These are phyloP conservation scores for Talaromyces trachyspermus DNA, from an alignment of 495 filamentous ascomycete species.

Conservation along the genomic window DNA sequence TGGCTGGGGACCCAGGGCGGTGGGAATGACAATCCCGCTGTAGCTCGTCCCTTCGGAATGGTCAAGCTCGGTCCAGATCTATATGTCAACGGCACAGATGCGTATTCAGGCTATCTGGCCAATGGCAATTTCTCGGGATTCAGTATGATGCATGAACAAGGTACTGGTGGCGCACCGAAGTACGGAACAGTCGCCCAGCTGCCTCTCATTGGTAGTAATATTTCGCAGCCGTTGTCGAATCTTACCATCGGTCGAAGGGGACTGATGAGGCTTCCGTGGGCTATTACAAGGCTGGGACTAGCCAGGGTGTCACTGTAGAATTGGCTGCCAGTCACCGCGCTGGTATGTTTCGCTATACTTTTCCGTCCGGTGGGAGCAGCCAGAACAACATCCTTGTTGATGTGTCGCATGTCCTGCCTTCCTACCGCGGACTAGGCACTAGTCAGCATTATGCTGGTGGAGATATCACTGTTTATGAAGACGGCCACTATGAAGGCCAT, in stretches of 20 bases:
- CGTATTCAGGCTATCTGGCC: slow-evolving; percentile 58
- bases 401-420: slow-evolving; percentile 63
- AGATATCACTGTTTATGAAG: slow-evolving; percentile 41
- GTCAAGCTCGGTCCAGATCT: slow-evolving; percentile 65
- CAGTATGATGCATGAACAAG: slow-evolving; percentile 67
- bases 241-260: slow-evolving; percentile 41
- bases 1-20: slow-evolving; percentile 34
- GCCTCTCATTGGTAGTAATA: slow-evolving; percentile 46
- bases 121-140: slow-evolving; percentile 59
- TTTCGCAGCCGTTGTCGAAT: slow-evolving; percentile 51
- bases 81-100: slow-evolving; percentile 40
- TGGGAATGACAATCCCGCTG: slow-evolving; percentile 66
- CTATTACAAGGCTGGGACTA: slow-evolving; percentile 53
- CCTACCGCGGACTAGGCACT: slow-evolving; percentile 49
- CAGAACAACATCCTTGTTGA: slow-evolving; percentile 53
- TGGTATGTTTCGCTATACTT: slow-evolving; percentile 57
- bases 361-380: slow-evolving; percentile 28
- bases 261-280: slow-evolving; percentile 53
- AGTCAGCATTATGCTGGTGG: slow-evolving; percentile 64
- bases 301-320: slow-evolving; percentile 49
- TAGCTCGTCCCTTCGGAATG: slow-evolving; percentile 57
- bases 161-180: slow-evolving; percentile 68
- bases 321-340: slow-evolving; percentile 54
- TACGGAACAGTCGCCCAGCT: slow-evolving; percentile 64
- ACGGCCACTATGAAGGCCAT: slow-evolving; percentile 55